Evolutionary conservation across 345 rosid genomes (phyloP).

Genomic region (Populus pruinosa): DNA sequence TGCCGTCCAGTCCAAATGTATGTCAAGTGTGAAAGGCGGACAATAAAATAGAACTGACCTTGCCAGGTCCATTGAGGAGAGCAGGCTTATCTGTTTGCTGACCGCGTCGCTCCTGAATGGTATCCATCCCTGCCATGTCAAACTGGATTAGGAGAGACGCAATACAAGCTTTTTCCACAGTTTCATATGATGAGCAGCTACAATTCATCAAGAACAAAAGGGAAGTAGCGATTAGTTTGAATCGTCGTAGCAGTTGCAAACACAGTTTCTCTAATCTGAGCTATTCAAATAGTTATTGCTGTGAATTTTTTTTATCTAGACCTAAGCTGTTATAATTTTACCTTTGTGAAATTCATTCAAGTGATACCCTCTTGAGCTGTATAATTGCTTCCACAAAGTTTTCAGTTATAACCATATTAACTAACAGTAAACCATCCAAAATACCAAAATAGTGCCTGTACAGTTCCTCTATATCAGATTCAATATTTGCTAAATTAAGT

Average conservation of each 20-base stretch:
- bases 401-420: not conserved
- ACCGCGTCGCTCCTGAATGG: slow-evolving; percentile 83
- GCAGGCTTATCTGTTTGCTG: slow-evolving; percentile 68
- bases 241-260: too few species aligned
- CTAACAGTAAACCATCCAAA: too few species aligned
- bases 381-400: not conserved
- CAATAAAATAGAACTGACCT: slow-evolving; percentile 44
- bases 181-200: not conserved
- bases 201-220: not conserved
- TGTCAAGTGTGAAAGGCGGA: too few species aligned
- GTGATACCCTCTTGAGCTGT: not conserved
- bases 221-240: not conserved
- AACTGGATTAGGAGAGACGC: not conserved
- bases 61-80: slow-evolving; percentile 90
- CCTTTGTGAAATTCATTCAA: too few species aligned
- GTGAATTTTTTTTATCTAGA: not conserved
- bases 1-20: too few species aligned
- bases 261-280: not conserved
- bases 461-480: too few species aligned
- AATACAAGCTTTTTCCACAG: not conserved
- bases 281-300: not conserved
- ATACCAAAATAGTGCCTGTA: too few species aligned
- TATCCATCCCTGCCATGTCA: slow-evolving; percentile 61
- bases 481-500: not conserved
- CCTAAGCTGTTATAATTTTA: not conserved